Base-by-base conservation (phyloP, 345 rosid genomes). In the Pseudoturritis turrita region DNA sequence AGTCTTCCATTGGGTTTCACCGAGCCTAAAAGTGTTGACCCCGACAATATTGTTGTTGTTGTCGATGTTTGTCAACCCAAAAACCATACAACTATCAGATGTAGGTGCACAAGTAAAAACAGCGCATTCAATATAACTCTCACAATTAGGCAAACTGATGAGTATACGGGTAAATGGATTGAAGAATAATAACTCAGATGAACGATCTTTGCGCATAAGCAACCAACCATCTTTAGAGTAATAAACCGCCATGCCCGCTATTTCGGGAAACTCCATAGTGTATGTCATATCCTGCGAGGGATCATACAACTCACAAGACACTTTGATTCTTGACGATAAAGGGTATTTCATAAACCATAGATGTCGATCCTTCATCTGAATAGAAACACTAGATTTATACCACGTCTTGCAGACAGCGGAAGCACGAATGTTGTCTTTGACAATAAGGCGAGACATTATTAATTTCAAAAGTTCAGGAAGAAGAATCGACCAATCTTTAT, bases 271-370 rank as follows among this genome's bases (percentile, higher is more conserved):
- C 73, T 84, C 84, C 5, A 78, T 59, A 4, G 78, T 70, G 69
- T 83, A 78, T 23, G 83, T 74, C 73, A 54, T 78, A 17, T 85
- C 68, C 50, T 76, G 63, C 2, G 82, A 77, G 12, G 88, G 95
- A 43, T 86, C 88, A 68, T 84, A 85, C 59, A 85, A 78, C 70
- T 85, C 87, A 36, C 72, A 85, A 15, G 28, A 26, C 17, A 10
- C 1, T 70, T 67, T 45, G 56, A 35, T 57, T 44, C 83, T 39
- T 13, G 21, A 83, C 18, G 45, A 40, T 72, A 77, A 82, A 10
- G 89, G 87, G 46, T 83, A 81, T 64, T 84, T 83, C 89, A 86
- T 79, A 55, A 88, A 85, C 87, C 86, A 85, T 1, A 86, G 83
- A 11, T 85, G 78, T 62, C 81, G 84, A 62, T 79, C 76, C 33